Conservation (phyloP, 768 basidiomycete genomes). For the Megacollybia marginata region DNA sequence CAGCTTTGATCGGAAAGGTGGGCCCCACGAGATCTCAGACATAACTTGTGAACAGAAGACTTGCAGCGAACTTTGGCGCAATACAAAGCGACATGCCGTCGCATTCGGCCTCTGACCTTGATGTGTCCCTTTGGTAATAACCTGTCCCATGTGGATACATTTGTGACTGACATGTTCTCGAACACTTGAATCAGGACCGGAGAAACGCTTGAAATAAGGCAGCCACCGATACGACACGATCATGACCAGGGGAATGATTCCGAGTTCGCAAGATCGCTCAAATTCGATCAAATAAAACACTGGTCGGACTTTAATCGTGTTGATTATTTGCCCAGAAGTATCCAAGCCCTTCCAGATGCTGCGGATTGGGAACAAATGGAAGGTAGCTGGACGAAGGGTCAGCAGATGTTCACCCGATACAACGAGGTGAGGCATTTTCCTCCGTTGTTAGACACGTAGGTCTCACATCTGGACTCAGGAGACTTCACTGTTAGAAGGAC, state of each 20-base stretch:
- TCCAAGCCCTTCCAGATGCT: slow-evolving; percentile 57
- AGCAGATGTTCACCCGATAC: slow-evolving; percentile 43
- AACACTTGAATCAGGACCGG: neutral
- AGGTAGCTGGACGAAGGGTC: slow-evolving; percentile 50
- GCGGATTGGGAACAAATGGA: slow-evolving; percentile 45
- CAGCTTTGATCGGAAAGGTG: slow-evolving; percentile 63
- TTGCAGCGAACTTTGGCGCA: slow-evolving; percentile 59
- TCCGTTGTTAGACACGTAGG: no score
- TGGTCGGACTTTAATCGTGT: slow-evolving; percentile 69
- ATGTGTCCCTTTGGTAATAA: no score
- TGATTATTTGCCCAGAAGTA: slow-evolving; percentile 55
- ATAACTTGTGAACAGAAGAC: neutral
- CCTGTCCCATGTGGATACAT: no score
- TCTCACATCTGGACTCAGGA: slow-evolving; percentile 30
- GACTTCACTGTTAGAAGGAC: slow-evolving; percentile 59
- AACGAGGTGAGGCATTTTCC: slow-evolving; percentile 35
- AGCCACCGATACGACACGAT: neutral
- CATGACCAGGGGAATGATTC: slow-evolving; percentile 12
- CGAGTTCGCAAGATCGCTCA: slow-evolving; percentile 36
- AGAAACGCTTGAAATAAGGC: neutral
- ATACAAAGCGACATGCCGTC: slow-evolving; percentile 14
- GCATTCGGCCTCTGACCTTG: no score
- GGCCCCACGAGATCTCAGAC: slow-evolving; percentile 1
- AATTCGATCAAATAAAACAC: slow-evolving; percentile 38
- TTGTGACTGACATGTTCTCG: no score